Percentiles rank a stretch among this genome's conserved stretches.
Conservation (phyloP, 441 rosid genomes). For the Jatropha multifida region DNA sequence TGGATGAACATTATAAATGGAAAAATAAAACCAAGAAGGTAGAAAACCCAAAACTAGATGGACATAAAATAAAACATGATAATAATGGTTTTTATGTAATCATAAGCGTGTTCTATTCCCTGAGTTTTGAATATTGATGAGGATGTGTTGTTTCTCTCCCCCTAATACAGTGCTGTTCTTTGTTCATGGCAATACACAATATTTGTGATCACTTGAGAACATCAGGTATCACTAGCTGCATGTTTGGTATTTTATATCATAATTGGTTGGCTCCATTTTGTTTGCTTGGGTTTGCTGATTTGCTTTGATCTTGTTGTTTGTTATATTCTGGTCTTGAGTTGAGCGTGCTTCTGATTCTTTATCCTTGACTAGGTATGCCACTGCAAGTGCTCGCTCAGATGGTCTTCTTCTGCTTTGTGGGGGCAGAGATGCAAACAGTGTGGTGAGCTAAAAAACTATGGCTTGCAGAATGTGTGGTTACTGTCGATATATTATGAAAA, state of each 20-base stretch:
- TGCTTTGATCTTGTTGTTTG: constrained; percentile 4
- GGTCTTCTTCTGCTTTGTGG: constrained; percentile 99
- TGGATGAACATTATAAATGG: not conserved
- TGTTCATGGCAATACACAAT: not conserved
- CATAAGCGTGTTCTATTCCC: not conserved
- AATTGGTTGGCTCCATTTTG: constrained; percentile 9
- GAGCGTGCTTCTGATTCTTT: constrained; percentile 19
- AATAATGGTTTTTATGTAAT: not conserved
- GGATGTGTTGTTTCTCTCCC: not conserved
- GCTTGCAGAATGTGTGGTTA: not conserved
- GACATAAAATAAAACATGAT: no score
- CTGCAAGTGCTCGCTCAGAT: constrained; percentile 99
- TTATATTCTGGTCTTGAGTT: constrained; percentile 15
- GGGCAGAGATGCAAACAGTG: constrained; percentile 94
- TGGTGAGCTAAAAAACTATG: constrained; percentile 55
- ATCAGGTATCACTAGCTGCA: not conserved
- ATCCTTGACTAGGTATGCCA: constrained; percentile 80
- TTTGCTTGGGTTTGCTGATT: not conserved
- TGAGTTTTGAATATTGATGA: not conserved
- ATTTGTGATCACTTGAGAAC: not conserved
- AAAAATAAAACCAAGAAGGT: not conserved
- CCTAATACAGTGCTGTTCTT: not conserved
- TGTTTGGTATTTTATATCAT: not conserved
- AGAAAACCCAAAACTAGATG: not conserved
- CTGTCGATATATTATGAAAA: not conserved